A percentile compares a stretch with the other conserved stretches of the same genome.
Evolutionary conservation across 768 basidiomycete species (phyloP).

Genomic region (Termitomyces bulborhizus): DNA sequence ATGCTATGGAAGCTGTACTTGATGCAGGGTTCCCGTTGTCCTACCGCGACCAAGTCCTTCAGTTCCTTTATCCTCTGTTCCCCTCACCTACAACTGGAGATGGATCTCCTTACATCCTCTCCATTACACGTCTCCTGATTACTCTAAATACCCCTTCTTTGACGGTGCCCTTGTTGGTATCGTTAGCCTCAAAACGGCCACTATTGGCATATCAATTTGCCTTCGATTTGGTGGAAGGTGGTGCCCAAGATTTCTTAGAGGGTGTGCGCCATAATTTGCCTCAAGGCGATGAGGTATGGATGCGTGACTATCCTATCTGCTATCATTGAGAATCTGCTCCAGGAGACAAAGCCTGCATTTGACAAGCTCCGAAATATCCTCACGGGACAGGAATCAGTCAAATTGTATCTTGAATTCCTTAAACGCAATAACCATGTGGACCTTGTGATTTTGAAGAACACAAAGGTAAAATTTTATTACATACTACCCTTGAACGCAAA

Average conservation of each 20-base stretch:
- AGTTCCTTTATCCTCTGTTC: conserved; percentile 82
- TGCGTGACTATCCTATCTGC: background rate
- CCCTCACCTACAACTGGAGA: conserved; percentile 65
- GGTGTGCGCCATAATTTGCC: conserved; percentile 65
- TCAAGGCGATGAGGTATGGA: conserved; percentile 54
- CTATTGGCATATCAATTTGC: conserved; percentile 91
- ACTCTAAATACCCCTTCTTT: conserved; percentile 80
- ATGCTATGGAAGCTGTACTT: conserved; percentile 88
- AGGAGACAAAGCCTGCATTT: conserved; percentile 59
- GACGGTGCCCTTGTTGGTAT: conserved; percentile 66
- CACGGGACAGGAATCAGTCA: conserved; percentile 87
- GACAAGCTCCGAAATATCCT: conserved; percentile 80
- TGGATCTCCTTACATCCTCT: conserved; percentile 69
- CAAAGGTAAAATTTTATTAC: conserved; percentile 54
- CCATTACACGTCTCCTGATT: conserved; percentile 84
- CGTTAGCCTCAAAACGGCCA: conserved; percentile 63
- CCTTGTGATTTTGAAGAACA: conserved; percentile 84
- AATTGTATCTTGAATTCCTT: conserved; percentile 92
- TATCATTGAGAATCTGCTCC: conserved; percentile 4
- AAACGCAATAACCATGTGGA: conserved; percentile 93
- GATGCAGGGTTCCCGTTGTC: conserved; percentile 85
- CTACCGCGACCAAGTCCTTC: conserved; percentile 77
- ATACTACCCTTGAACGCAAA: background rate
- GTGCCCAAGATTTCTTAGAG: conserved; percentile 88
- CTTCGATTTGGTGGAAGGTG: conserved; percentile 93